Conservation (phyloP, 306 rosid genomes). For the Dalbergia cultrata region DNA sequence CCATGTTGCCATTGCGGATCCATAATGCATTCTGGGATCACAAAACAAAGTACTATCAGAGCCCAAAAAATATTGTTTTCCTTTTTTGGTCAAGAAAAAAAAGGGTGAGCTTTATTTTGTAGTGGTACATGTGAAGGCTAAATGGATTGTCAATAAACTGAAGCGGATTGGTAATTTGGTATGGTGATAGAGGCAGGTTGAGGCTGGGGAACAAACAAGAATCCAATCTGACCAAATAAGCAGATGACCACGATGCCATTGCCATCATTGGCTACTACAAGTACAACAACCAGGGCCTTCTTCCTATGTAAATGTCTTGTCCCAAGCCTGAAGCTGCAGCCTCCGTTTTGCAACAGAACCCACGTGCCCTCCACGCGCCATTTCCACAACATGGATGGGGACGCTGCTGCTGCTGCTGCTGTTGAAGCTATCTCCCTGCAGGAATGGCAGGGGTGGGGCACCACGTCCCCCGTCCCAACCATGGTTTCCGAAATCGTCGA, state of each 20-base stretch:
- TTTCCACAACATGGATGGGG: conserved; percentile 22
- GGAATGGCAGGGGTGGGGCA: conserved; percentile 97
- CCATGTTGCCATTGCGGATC: no score
- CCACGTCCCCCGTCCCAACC: conserved; percentile 72
- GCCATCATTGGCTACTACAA: neutral
- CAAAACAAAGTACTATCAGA: no score
- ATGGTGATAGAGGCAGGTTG: no score
- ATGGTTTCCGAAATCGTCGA: conserved; percentile 66
- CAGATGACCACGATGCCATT: neutral
- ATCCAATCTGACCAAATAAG: neutral
- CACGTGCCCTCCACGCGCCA: conserved; percentile 32
- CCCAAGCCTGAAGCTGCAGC: neutral
- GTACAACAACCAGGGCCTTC: conserved; percentile 7
- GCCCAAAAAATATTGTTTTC: no score
- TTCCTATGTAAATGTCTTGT: conserved; percentile 42
- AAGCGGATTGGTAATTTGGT: no score
- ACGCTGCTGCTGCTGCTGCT: conserved; percentile 27
- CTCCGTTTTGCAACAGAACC: conserved; percentile 38
- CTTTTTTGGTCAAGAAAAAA: no score
- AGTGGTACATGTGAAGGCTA: no score
- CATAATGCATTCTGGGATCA: no score
- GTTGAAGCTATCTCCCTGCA: conserved; percentile 56
- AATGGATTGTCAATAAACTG: no score
- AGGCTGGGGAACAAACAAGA: no score
- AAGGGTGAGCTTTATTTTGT: no score